A percentile compares a stretch with the other conserved stretches of the same genome.
Evolutionary conservation across 2,329 filamentous ascomycete species (phyloP).

Genomic region (Cercospora sojina): DNA sequence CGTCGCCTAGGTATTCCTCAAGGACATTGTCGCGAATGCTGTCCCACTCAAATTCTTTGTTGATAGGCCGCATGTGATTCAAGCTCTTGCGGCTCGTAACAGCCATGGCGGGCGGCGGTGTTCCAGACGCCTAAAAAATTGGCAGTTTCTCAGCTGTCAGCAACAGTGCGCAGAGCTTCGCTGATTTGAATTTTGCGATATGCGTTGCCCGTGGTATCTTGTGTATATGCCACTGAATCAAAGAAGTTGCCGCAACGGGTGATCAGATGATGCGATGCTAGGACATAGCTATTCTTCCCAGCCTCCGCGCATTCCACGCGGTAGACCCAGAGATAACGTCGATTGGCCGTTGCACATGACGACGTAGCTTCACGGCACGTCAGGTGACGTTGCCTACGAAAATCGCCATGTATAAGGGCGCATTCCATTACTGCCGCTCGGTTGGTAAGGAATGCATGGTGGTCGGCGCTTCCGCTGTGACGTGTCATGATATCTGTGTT

Average conservation of each 20-base stretch:
- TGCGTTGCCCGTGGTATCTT: not conserved
- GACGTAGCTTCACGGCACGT: constrained; percentile 14
- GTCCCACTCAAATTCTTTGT: constrained; percentile 56
- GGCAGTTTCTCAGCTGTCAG: not conserved
- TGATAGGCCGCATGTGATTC: constrained; percentile 46
- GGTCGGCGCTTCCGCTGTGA: not conserved
- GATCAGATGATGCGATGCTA: constrained; percentile 15
- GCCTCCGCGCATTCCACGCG: constrained; percentile 30
- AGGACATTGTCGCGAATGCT: constrained; percentile 63
- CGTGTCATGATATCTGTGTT: not conserved
- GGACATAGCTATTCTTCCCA: constrained; percentile 31
- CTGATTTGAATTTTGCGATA: not conserved
- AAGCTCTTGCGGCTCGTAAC: constrained; percentile 23
- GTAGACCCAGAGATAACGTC: constrained; percentile 29
- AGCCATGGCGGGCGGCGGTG: constrained; percentile 24
- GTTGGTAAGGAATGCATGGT: constrained; percentile 23
- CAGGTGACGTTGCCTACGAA: constrained; percentile 22
- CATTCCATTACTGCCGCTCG: constrained; percentile 23
- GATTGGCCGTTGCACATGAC: constrained; percentile 19
- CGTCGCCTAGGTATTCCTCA: constrained; percentile 62
- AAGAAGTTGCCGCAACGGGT: constrained; percentile 22
- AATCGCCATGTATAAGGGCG: constrained; percentile 29
- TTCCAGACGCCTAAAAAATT: not conserved
- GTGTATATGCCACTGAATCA: constrained; percentile 12
- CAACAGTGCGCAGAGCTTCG: not conserved